Conservation (phyloP, 805 yeast species). For the Metschnikowia corniflorae region DNA sequence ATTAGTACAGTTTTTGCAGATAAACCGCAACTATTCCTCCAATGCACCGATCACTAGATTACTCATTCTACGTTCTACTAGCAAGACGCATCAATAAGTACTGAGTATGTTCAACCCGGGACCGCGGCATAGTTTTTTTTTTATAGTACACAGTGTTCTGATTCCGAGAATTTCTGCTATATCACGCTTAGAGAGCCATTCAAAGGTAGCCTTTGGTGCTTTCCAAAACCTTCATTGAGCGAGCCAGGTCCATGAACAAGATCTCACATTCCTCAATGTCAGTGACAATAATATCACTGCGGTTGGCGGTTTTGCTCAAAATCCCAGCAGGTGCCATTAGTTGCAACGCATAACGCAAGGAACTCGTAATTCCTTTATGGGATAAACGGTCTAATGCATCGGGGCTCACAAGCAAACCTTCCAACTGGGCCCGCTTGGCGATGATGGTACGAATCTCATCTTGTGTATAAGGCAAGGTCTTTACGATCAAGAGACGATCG, state of each 20-base stretch:
- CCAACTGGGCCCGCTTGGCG: slow-evolving; percentile 76
- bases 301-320: slow-evolving; percentile 68
- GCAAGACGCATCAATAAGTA: too few species aligned
- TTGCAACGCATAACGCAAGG: slow-evolving; percentile 89
- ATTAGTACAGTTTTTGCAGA: too few species aligned
- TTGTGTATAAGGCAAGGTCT: slow-evolving; percentile 83
- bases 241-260: slow-evolving; percentile 79
- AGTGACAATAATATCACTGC: slow-evolving; percentile 58
- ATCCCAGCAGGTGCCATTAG: slow-evolving; percentile 87
- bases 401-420: slow-evolving; percentile 58
- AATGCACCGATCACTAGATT: too few species aligned
- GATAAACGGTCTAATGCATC: slow-evolving; percentile 79
- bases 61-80: too few species aligned
- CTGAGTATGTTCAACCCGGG: too few species aligned
- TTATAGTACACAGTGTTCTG: too few species aligned
- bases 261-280: slow-evolving; percentile 83
- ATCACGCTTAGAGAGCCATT: too few species aligned
- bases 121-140: too few species aligned
- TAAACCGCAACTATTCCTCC: too few species aligned
- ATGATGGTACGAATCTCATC: slow-evolving; percentile 82
- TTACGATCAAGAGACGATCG: slow-evolving; percentile 86
- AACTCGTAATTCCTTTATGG: slow-evolving; percentile 66
- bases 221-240: slow-evolving; percentile 72
- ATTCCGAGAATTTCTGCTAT: too few species aligned
- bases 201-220: slow-evolving; percentile 38